Evolutionary conservation across 441 rosid genomes (phyloP), one percentile per base, ranked within the genome.

Genomic region (Omphalea diandra): DNA sequence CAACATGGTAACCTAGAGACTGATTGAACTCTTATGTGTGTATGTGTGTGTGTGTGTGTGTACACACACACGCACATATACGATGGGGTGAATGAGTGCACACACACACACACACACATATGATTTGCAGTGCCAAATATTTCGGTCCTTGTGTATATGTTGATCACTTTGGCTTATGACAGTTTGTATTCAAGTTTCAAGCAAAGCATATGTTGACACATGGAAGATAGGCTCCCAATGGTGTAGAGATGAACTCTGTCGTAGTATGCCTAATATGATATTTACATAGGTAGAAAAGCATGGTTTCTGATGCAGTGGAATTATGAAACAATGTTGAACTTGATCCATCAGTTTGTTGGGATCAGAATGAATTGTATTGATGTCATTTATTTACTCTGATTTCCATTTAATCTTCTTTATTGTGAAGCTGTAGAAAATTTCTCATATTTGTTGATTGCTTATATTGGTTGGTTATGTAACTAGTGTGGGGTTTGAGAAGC

Each of bases 311-410:
- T 8, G 0, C 29, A 24, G 29, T 29, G 40, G 20, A 33, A 22
- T 20, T 2, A 12, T 50, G 36, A 50, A 35, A 20, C 36, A 17
- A n/a, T 53, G 40, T 27, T 11, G 10, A 12, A 67, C 22, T 52
- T 67, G 61, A 52, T 24, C 61, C 18, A 22, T 46, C 46, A 65
- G 12, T 65, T 38, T 66, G n/a, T 47, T 50, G 46, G 59, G 17
- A n/a, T n/a, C n/a, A n/a, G n/a, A n/a, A n/a, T n/a, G n/a, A 32
- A 33, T 33, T 33, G 27, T n/a, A 40, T 58, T 58, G 41, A 6
- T 58, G 36, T 6, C 62, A 33, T 24, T 32, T 32, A 12, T 58
- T 33, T 14, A n/a, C n/a, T n/a, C n/a, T n/a, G 18, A n/a, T 29
- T 55, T 55, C 20, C 9, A 4, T 29, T 55, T 31, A 29, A 31